A percentile compares a stretch with the other conserved stretches of the same genome.
Conservation (phyloP, 176 grass and related monocot genomes). For the Puya raimondii region DNA sequence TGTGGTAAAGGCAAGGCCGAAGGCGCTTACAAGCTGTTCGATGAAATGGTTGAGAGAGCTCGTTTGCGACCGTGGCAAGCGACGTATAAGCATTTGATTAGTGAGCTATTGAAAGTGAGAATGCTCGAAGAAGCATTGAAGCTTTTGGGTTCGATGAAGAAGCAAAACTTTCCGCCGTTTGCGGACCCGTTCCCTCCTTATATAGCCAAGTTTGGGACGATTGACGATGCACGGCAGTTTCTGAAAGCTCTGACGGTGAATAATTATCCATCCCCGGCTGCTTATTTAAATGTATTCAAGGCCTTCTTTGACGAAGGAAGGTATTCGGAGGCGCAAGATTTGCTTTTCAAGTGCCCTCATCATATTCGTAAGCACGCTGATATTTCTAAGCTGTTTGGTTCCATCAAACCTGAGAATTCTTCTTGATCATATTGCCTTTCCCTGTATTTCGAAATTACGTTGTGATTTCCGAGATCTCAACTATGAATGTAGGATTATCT, state of each 20-base stretch:
- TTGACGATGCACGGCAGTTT: conserved; percentile 66
- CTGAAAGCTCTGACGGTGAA: conserved; percentile 51
- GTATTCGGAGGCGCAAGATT: conserved; percentile 67
- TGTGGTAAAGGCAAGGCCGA: conserved; percentile 33
- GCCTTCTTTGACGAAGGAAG: conserved; percentile 69
- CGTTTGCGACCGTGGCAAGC: conserved; percentile 43
- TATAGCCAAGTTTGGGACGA: conserved; percentile 58
- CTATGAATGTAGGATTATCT: conserved; percentile 3
- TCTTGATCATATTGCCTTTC: conserved; percentile 16
- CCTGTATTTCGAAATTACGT: not conserved
- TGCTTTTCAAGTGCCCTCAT: conserved; percentile 67
- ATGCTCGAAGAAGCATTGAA: conserved; percentile 61
- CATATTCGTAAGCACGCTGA: conserved; percentile 65
- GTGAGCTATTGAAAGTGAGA: conserved; percentile 44
- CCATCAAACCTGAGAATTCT: conserved; percentile 14
- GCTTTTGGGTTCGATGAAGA: conserved; percentile 62
- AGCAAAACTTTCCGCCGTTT: conserved; percentile 50
- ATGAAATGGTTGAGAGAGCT: conserved; percentile 68
- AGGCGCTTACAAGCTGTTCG: conserved; percentile 43
- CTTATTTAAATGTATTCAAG: conserved; percentile 59
- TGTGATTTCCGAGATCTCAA: conserved; percentile 26
- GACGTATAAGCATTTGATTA: conserved; percentile 59
- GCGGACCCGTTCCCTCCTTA: conserved; percentile 51
- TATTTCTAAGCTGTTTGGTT: conserved; percentile 52
- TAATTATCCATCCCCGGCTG: conserved; percentile 26